Evolutionary conservation across 1,284 basidiomycete species (phyloP), one percentile per base, ranked within the genome.

Genomic region (Trichosporon ovoides): DNA sequence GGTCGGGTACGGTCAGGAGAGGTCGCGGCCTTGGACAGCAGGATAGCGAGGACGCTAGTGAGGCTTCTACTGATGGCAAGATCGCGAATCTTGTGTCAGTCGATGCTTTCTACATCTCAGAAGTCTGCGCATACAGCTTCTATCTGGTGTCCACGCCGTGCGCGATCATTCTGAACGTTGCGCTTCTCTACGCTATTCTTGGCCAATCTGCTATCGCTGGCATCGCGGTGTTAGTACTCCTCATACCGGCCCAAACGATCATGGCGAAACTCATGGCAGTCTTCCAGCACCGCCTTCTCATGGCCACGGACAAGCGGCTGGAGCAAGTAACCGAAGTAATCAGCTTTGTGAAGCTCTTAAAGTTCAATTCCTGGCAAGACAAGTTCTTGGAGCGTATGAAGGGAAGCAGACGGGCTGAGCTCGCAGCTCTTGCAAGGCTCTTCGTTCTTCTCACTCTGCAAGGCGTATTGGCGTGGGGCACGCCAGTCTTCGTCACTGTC

Each of bases 291-390:
- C 66, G 70, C 48, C 71, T 80, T 57, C 73, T 83, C 58, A 71
- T 72, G 28, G 81, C 81, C 6, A 82, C 81, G 2, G 83, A 84
- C 65, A 74, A 74, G 31, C 76, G 83, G 19, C 74, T 84, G 43
- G 78, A 80, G 55, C 69, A 80, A 11, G 79, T 80, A 11, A 81
- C 80, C 33, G 83, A 84, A 64, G 79, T 83, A 38, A 79, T 84
- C 53, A 67, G 73, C 16, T 78, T 80, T 55, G 80, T 83, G 71
- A 80, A 81, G 56, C 63, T 75, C 10, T 71, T 79, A 68, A 80
- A 81, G 62, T 81, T 80, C 68, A 81, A 80, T 58, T 75, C 76
- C 13, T 82, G 79, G 80, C 77, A 80, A 58, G 49, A 58, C 31
- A 77, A 78, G 58, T 82, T 82, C 66, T 71, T 77, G 49, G 74